Evolutionary conservation across 1,139 yeast species (phyloP), one percentile per base, ranked within the genome.

Genomic region (Saccharomyces hybrid): DNA sequence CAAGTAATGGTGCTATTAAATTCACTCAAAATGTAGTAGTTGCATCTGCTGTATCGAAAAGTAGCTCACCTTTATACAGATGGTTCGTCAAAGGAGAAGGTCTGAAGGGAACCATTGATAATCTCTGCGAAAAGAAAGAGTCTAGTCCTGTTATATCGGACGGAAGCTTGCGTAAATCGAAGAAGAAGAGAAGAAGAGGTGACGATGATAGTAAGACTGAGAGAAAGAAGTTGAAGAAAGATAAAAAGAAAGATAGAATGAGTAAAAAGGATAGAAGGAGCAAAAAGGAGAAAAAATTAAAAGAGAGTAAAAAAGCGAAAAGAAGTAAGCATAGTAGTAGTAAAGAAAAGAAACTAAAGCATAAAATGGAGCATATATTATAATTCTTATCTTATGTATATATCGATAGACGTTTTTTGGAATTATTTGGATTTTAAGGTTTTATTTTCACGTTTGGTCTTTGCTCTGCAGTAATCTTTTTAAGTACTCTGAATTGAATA

Each of bases 71-170:
- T 0, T 70, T 86, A 53, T 86, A 86, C 63, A 73, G 78, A 60
- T 61, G 75, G 75, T 93, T 93, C 75, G 95, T 90, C 0, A 79
- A 80, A 62, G 99, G 98, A 0, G 91, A 86, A 59, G 87, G 93
- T 1, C 71, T 93, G 53, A 79, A 80, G 50, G 98, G 97, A 2
- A 88, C 96, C 0, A 81, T 85, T 23, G 82, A 80, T 6, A 72
- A 71, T 26, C 61, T 60, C 9, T 42, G 52, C 2, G 49, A 57
- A 44, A 56, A 56, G 9, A 58, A 69, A 65, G 52, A 60, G 2
- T 53, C 50, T 16, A 49, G 50, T 31, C 32, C 52, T n/a, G 44
- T 56, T 2, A 55, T 56, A 8, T 52, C 59, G 2, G 29, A 48
- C 50, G 8, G 11, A 32, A 28, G 46, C 46, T 5, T 51, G 42